A percentile compares a stretch with the other conserved stretches of the same genome.
These are phyloP conservation scores for Cytospora piceae DNA, from an alignment of 2,329 filamentous ascomycete genomes.

Conservation along the genomic window DNA sequence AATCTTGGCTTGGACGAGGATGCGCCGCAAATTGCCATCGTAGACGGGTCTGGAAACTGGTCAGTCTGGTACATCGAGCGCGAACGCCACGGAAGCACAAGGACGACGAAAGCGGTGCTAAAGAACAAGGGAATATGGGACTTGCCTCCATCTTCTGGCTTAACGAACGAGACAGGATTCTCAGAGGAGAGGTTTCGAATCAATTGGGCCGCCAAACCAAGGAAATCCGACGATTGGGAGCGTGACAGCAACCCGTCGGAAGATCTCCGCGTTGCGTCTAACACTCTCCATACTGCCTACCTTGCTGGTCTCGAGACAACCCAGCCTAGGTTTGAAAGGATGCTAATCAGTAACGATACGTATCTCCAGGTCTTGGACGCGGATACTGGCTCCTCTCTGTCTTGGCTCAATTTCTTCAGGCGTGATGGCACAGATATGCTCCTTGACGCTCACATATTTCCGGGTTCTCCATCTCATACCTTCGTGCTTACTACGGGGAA, in stretches of 20 bases:
- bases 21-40: slow-evolving; percentile 63
- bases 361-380: slow-evolving; percentile 26
- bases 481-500: slow-evolving; percentile 62
- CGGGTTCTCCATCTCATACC: slow-evolving; percentile 50
- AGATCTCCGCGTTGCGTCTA: neutral
- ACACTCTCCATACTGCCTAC: slow-evolving; percentile 11
- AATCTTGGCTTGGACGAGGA: slow-evolving; percentile 57
- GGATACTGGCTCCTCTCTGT: slow-evolving; percentile 10
- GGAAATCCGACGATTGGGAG: slow-evolving; percentile 33
- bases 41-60: slow-evolving; percentile 70
- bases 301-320: slow-evolving; percentile 5
- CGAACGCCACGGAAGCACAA: slow-evolving; percentile 41
- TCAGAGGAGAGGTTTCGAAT: slow-evolving; percentile 47
- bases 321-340: slow-evolving; percentile 14
- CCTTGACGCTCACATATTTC: slow-evolving; percentile 58
- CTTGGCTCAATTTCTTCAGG: slow-evolving; percentile 32
- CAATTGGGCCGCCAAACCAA: slow-evolving; percentile 39
- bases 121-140: slow-evolving; percentile 15
- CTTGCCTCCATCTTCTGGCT: slow-evolving; percentile 33
- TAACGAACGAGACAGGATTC: slow-evolving; percentile 37
- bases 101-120: slow-evolving; percentile 40
- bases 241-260: slow-evolving; percentile 26
- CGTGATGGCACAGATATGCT: slow-evolving; percentile 48
- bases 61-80: slow-evolving; percentile 64
- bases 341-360: slow-evolving; percentile 26